phyloP scores from a whole-genome alignment of 768 basidiomycete species.

The Lentinus tigrinus region DNA sequence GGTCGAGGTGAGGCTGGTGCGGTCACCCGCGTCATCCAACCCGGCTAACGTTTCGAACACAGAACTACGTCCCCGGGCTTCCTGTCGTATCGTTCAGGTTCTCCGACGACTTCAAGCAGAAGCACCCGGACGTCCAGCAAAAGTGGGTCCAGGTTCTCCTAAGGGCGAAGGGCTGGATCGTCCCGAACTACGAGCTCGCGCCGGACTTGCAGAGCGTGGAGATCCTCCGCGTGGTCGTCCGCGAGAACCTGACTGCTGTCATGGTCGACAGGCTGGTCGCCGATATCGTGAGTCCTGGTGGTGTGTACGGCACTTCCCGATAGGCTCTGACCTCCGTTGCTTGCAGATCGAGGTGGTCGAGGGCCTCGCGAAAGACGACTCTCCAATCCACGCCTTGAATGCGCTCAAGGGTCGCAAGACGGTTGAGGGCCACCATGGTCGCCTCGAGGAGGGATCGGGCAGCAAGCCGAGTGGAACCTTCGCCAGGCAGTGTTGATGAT shows the following conservation, averaged over 20 bases:
- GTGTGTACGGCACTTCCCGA: background rate
- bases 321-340: background rate
- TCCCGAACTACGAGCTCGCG: slow-evolving; percentile 60
- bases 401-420: slow-evolving; percentile 33
- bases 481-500: slow-evolving; percentile 65
- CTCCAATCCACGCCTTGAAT: slow-evolving; percentile 52
- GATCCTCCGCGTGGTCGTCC: slow-evolving; percentile 63
- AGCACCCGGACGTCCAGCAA: slow-evolving; percentile 59
- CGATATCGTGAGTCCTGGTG: slow-evolving; percentile 55
- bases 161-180: slow-evolving; percentile 54
- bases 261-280: slow-evolving; percentile 52
- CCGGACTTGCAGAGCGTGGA: slow-evolving; percentile 49
- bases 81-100: slow-evolving; percentile 57
- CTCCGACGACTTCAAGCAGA: slow-evolving; percentile 48
- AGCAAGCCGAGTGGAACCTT: slow-evolving; percentile 58
- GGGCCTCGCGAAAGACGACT: slow-evolving; percentile 45
- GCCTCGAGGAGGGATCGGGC: slow-evolving; percentile 47
- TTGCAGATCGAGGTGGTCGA: slow-evolving; percentile 64
- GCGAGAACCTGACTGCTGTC: slow-evolving; percentile 53
- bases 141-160: slow-evolving; percentile 53
- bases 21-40: background rate
- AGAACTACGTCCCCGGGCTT: slow-evolving; percentile 48
- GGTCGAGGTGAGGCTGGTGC: slow-evolving; percentile 47
- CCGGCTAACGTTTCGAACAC: background rate
- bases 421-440: slow-evolving; percentile 43